Evolutionary conservation across 805 yeast genomes (phyloP), one percentile per base, ranked within the genome.

Genomic region (Torulaspora quercuum): DNA sequence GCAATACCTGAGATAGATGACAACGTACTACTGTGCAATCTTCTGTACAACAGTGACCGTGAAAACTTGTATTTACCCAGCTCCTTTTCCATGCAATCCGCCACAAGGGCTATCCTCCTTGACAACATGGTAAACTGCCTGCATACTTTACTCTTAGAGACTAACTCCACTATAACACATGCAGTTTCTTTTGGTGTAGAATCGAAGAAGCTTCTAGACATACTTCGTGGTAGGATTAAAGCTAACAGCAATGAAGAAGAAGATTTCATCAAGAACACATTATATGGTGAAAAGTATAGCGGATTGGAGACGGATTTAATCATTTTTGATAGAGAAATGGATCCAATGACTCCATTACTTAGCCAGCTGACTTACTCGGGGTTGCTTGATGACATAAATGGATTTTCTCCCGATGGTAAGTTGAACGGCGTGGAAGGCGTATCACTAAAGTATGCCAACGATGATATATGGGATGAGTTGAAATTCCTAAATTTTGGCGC

Each of bases 311-410:
- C 78, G 34, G 94, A 90, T 52, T 61, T 89, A 18, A 69, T 90
- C 5, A 80, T 89, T 1, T 53, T 90, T 13, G 97, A 90, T 53
- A 67, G 98, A 31, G 75, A 80, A 35, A 57, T 80, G 18, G 98
- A 90, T 61, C 70, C 75, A 27, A 58, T 83, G 4, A 76, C 95
- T 1, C 80, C 87, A 1, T 51, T 86, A 7, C 62, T 87, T 37
- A 76, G 79, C 16, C 97, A 89, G 50, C 62, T 89, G 49, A 83
- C 87, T 2, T 90, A 89, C 56, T 68, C 75, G 11, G 98, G 97
- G 0, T 65, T 92, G 10, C 65, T 88, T 13, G 89, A 84, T 55
- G 96, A 89, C 49, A 56, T 77, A 8, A 69, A 77, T 46, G 76
- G 73, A 4, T 63, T 80, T 5, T 65, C 70, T 9, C 54, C 69